Evolutionary conservation across 1,139 yeast species (phyloP).

Genomic region (Pichia sp.): DNA sequence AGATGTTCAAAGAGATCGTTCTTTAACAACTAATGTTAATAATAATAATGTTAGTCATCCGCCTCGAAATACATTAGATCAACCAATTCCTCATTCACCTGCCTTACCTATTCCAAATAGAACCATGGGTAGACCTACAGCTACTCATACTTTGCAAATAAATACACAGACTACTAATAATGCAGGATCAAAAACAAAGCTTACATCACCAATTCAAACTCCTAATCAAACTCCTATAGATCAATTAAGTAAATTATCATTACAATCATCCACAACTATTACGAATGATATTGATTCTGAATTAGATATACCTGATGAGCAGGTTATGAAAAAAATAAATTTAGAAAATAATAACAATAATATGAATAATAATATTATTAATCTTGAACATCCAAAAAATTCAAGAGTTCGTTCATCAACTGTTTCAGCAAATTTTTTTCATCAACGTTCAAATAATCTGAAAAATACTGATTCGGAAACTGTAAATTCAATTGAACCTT

Average conservation of each 20-base stretch:
- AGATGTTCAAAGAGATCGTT: not conserved
- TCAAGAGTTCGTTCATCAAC: constrained; percentile 14
- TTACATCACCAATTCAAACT: constrained; percentile 6
- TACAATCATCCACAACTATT: constrained; percentile 23
- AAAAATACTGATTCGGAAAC: not conserved
- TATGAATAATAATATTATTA: not conserved
- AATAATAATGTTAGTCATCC: too few species aligned
- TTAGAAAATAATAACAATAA: not conserved
- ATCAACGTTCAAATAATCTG: not conserved
- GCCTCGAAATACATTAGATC: not conserved
- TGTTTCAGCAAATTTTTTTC: constrained; percentile 11
- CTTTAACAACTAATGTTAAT: not conserved
- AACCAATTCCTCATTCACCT: constrained; percentile 1
- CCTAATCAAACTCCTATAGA: constrained; percentile 12
- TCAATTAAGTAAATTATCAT: constrained; percentile 23
- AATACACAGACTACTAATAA: constrained; percentile 7
- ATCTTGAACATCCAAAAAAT: constrained; percentile 4
- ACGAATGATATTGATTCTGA: constrained; percentile 30
- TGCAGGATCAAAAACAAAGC: not conserved
- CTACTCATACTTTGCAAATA: constrained; percentile 16
- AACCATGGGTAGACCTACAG: constrained; percentile 8
- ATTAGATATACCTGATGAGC: constrained; percentile 19
- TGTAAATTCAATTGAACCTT: not conserved
- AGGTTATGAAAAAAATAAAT: constrained; percentile 1
- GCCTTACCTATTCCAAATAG: constrained; percentile 16